Base-by-base conservation (phyloP, 2,329 filamentous ascomycete species). In the Keithomyces neogunnii region DNA sequence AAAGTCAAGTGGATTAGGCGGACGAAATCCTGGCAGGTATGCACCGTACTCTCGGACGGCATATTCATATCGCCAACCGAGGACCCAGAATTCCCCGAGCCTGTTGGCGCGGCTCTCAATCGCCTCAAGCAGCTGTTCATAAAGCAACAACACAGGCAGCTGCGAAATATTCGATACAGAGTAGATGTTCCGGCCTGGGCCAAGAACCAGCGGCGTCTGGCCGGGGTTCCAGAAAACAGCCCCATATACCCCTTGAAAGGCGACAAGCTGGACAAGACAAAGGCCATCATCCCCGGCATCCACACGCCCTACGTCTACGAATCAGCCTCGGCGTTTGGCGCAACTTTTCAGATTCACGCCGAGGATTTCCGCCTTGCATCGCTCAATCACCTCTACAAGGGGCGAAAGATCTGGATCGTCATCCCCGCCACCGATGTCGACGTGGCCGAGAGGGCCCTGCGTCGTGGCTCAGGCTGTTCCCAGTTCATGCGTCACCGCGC, bases 401-500 rank as follows among this genome's bases (percentile, higher is more conserved):
- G 68, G 3, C 66, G 68, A 52, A 70, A 70, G 55, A 70, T 70
- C 13, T 70, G 68, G 68, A 62, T 70, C 10, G 65, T 70, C 29
- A 59, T 69, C 0, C 68, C 68, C 4, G 63, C 66, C 19, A 68
- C 66, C 1, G 65, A 64, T 13, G 64, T 70, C 32, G 61, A 66
- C 40, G 33, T 63, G 31, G 66, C 67, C 6, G 68, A 70, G 51
- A 55, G 61, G 43, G 63, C 62, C 3, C 59, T 70, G 19, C 65
- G 63, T 8, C 62, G 68, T 32, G 62, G 60, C 32, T 53, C 51
- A 28, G 60, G 60, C 51, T 70, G 68, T 50, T 70, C 68, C 5
- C 68, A 70, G 50, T 70, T 70, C 49, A 70, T 70, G 68, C 66
- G 68, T 26, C 68, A 70, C 56, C 62, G 68, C 40, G 68, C 68